Evolutionary conservation across 140 eudicot genomes (phyloP).

Genomic region (Stevia rebaudiana): DNA sequence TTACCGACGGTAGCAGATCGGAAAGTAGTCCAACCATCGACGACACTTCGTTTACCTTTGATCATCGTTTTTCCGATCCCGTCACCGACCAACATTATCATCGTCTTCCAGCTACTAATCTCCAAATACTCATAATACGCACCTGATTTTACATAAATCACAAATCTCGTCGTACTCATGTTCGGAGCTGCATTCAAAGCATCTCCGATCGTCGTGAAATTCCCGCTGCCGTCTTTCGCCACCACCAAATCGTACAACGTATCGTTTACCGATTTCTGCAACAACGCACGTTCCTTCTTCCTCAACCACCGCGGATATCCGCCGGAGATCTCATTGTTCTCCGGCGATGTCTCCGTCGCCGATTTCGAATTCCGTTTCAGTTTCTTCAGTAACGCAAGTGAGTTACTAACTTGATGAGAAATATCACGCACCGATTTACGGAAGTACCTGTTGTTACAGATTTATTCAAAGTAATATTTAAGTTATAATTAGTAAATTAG

Average conservation of each 20-base stretch:
- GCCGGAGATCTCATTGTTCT: slow-evolving; percentile 36
- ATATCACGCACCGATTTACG: slow-evolving; percentile 36
- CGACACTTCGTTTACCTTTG: slow-evolving; percentile 48
- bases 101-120: slow-evolving; percentile 22
- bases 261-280: slow-evolving; percentile 40
- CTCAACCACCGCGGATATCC: slow-evolving; percentile 65
- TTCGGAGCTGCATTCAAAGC: slow-evolving; percentile 50
- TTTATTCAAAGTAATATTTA: too few species aligned
- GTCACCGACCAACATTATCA: slow-evolving; percentile 53
- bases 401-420: slow-evolving; percentile 57
- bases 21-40: slow-evolving; percentile 56
- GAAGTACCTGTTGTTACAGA: too few species aligned
- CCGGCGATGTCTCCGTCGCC: slow-evolving; percentile 25
- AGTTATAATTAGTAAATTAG: too few species aligned
- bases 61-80: slow-evolving; percentile 53
- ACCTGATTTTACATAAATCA: slow-evolving; percentile 44
- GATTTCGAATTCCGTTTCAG: slow-evolving; percentile 18
- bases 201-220: slow-evolving; percentile 42
- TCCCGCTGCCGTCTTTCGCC: slow-evolving; percentile 53
- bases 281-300: slow-evolving; percentile 44
- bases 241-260: slow-evolving; percentile 37
- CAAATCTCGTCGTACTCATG: slow-evolving; percentile 31
- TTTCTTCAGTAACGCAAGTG: slow-evolving; percentile 54
- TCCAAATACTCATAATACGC: slow-evolving; percentile 47
- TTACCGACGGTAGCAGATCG: slow-evolving; percentile 53